Evolutionary conservation across 805 yeast species (phyloP), one percentile per base, ranked within the genome.

Genomic region (Candida adriatica): DNA sequence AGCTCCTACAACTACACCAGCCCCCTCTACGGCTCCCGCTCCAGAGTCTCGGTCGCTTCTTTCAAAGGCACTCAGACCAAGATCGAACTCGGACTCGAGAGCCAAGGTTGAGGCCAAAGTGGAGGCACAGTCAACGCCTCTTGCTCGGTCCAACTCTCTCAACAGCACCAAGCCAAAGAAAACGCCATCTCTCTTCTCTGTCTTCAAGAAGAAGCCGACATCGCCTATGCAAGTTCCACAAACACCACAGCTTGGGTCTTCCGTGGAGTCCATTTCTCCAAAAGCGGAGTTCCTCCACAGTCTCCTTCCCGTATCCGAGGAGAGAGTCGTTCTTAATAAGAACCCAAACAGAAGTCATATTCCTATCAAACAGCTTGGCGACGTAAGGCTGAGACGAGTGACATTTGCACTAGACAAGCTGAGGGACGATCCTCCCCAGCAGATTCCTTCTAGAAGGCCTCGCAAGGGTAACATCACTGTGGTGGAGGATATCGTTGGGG

Each of bases 401-500:
- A 69, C 75, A 0, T 88, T 88, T 56, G 86, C 92, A 0, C 66
- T 85, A 5, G 82, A 82, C 30, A 74, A 79, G 31, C 70, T 86
- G 39, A 67, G 66, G 0, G 66, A 64, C 39, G 96, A 88, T 55
- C 96, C 96, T 2, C 95, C 95, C 1, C 96, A 88, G 50, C 95
- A 87, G 52, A 82, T 88, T 39, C 96, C 96, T 2, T 81, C 94
- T 2, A 62, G 94, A 49, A 70, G 68, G 38, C 96, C 96, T 6
- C 66, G 79, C 42, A 68, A 70, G 45, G 96, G 96, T 6, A 80
- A 85, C 49, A 87, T 79, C 15, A 65, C 71, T 8, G 66, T 72
- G 13, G 85, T 88, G 0, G 84, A 79, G 26, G 90, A 83, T 48
- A 37, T 62, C 18, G 76, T 79, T 0, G 73, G 73, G 0, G 45